Conservation (phyloP, 2,329 filamentous ascomycete genomes). For the Ceratocystis destructans region DNA sequence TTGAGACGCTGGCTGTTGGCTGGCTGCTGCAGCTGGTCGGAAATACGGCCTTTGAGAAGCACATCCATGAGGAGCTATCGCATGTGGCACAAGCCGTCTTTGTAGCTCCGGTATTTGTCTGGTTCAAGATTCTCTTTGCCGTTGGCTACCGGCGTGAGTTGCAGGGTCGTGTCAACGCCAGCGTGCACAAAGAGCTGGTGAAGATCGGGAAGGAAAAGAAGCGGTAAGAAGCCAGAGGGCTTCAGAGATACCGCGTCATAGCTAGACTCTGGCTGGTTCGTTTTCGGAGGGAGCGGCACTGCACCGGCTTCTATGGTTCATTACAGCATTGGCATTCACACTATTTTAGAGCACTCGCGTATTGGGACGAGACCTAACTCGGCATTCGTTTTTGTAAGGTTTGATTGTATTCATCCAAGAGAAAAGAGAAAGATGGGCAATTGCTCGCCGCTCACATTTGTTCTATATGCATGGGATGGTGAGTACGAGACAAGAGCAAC, state of each 20-base stretch:
- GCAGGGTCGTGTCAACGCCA: conserved; percentile 63
- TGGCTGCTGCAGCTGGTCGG: conserved; percentile 90
- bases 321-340: conserved; percentile 9
- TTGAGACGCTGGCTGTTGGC: conserved; percentile 54
- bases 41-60: conserved; percentile 75
- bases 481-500: neutral
- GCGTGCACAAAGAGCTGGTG: conserved; percentile 60
- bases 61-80: conserved; percentile 45
- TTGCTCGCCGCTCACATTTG: neutral
- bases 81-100: conserved; percentile 87
- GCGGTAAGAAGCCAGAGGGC: conserved; percentile 26
- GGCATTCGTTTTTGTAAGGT: too few species aligned
- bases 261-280: too few species aligned
- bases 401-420: too few species aligned
- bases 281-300: neutral
- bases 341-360: too few species aligned
- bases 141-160: conserved; percentile 83
- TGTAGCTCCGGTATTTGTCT: conserved; percentile 89
- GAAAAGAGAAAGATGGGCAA: neutral
- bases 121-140: conserved; percentile 84
- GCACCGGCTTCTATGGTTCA: neutral
- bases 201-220: conserved; percentile 52
- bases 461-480: neutral
- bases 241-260: too few species aligned
- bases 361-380: too few species aligned